phyloP scores from a whole-genome alignment of 2,329 filamentous ascomycete genomes.

The Epichloe elymi region DNA sequence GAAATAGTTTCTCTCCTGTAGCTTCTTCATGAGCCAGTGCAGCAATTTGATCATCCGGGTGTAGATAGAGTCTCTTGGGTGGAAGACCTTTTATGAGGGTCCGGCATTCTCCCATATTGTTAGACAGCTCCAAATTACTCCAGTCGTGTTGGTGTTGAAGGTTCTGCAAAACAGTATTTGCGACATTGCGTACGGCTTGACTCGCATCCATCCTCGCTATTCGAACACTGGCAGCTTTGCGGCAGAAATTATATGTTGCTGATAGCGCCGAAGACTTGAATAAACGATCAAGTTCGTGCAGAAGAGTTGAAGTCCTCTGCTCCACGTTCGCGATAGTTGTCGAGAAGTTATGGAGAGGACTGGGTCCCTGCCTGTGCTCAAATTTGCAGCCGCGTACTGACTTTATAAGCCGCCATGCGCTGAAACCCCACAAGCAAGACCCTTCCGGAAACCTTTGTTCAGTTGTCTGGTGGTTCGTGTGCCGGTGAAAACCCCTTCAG shows the following conservation, averaged over 20 bases:
- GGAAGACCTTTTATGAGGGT: constrained; percentile 61
- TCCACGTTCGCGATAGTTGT: no score
- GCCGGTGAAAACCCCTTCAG: no score
- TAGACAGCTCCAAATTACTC: constrained; percentile 46
- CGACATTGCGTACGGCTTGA: constrained; percentile 11
- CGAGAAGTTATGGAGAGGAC: no score
- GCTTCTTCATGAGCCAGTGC: constrained; percentile 48
- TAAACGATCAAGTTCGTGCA: background rate
- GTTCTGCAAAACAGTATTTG: constrained; percentile 49
- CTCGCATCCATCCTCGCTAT: background rate
- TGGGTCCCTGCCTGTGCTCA: no score
- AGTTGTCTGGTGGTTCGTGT: no score
- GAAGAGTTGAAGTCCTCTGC: no score
- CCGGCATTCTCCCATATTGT: constrained; percentile 31
- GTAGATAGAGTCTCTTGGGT: constrained; percentile 59
- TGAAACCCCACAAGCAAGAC: no score
- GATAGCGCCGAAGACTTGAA: background rate
- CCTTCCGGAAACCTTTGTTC: no score
- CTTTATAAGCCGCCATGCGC: no score
- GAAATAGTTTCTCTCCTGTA: constrained; percentile 29
- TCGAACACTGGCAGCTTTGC: background rate
- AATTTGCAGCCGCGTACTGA: no score
- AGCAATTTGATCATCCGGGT: constrained; percentile 71
- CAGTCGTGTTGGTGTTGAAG: constrained; percentile 66
- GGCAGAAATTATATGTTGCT: background rate